Evolutionary conservation across 2,329 filamentous ascomycete genomes (phyloP), one percentile per base, ranked within the genome.

Genomic region (Ophiobolus disseminans): DNA sequence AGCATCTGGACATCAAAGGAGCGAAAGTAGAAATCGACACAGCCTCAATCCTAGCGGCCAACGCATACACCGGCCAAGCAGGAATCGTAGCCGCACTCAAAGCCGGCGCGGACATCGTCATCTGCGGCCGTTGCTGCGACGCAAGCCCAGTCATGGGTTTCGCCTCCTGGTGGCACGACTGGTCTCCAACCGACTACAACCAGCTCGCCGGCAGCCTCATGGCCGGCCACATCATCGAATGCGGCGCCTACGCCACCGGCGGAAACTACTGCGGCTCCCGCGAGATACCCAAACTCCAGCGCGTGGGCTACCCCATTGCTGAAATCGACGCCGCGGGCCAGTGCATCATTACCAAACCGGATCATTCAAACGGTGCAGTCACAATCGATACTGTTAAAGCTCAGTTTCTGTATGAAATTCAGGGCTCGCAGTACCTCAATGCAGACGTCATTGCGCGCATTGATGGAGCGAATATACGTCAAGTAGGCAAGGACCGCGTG

Each of bases 331-430:
- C 9, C 4, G 34, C 48, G 17, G 58, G 58, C 1, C 20, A 42
- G 8, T 45, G 38, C 17, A 37, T 48, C 3, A 57, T 61, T 16
- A 57, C 55, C 63, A 75, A 75, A 55, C 63, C 62, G 11, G 50
- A 50, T 30, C 55, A 45, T 44, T 60, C 45, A 47, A 62, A 61
- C 40, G 73, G 72, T 1, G 61, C 68, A 31, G 66, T 75, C 7
- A 69, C 72, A 4, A 73, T 76, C 3, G 77, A 81, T 40, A 83
- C 80, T 0, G 78, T 78, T 53, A 75, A 75, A 1, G 77, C 75
- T 10, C 81, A 83, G 55, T 68, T 83, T 3, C 60, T 83, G 2
- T 82, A 74, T 26, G 56, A 62, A 40, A 53, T 62, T 10, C 58
- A 62, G 40, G 56, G 56, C 6, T 48, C 48, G 10, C 42, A 39